Evolutionary conservation across 495 filamentous ascomycete genomes (phyloP).

Genomic region (Penicillium salamii): DNA sequence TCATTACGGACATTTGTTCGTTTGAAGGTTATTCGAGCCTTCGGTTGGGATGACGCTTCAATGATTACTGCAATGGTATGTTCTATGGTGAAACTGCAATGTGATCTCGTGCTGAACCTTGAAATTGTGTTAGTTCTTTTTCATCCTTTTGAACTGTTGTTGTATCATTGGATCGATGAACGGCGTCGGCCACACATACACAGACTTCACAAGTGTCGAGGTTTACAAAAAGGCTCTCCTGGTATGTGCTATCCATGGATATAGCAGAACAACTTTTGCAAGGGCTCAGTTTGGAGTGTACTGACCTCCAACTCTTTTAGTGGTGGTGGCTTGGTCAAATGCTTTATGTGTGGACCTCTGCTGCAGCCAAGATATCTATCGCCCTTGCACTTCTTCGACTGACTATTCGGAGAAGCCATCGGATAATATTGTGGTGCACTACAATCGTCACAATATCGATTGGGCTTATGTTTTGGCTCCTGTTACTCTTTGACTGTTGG

Average conservation of each 20-base stretch:
- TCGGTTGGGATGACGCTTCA: conserved; percentile 30
- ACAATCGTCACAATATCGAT: conserved; percentile 9
- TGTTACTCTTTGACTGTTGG: conserved; percentile 27
- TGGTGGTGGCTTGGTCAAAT: conserved; percentile 29
- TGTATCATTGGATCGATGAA: conserved; percentile 14
- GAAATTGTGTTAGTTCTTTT: conserved; percentile 2
- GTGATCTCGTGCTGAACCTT: neutral
- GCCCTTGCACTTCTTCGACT: conserved; percentile 36
- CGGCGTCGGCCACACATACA: conserved; percentile 13
- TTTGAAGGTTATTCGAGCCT: conserved; percentile 16
- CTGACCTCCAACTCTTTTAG: conserved; percentile 6
- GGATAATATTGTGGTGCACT: conserved; percentile 24
- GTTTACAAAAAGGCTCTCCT: conserved; percentile 11
- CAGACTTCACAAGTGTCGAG: conserved; percentile 10
- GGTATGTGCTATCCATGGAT: conserved; percentile 5
- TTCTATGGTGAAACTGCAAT: neutral
- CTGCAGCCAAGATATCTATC: conserved; percentile 33
- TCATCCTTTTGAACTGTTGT: conserved; percentile 8
- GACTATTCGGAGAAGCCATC: conserved; percentile 19
- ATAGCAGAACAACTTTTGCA: neutral
- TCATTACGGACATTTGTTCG: conserved; percentile 26
- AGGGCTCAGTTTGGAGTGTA: neutral
- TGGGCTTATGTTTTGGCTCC: conserved; percentile 21
- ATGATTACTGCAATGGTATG: conserved; percentile 26
- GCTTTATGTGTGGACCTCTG: conserved; percentile 28